These are phyloP conservation scores for Calonectria multiphialidica DNA, from an alignment of 2,329 filamentous ascomycete species.

Conservation along the genomic window DNA sequence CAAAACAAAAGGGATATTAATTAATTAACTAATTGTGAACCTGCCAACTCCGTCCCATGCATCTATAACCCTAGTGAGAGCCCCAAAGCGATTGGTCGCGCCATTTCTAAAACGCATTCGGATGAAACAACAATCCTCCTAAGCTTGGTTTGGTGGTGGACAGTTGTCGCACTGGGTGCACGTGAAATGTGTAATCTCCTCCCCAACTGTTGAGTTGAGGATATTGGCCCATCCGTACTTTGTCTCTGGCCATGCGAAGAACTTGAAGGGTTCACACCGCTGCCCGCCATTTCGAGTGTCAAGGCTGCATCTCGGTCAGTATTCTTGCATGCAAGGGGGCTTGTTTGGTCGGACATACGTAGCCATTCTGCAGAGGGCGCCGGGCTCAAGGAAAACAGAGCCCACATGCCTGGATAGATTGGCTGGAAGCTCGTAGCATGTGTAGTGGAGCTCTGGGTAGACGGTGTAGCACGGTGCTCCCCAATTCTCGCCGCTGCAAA, in stretches of 20 bases:
- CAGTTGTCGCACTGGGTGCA: conserved; percentile 42
- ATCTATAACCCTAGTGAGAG: not conserved
- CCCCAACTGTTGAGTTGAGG: conserved; percentile 30
- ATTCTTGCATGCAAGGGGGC: not conserved
- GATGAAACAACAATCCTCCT: not conserved
- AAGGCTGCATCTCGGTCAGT: conserved; percentile 29
- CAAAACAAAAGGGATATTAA: too few species aligned
- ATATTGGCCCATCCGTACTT: conserved; percentile 35
- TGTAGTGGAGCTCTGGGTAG: conserved; percentile 39
- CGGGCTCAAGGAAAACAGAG: conserved; percentile 41
- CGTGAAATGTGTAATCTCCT: conserved; percentile 41
- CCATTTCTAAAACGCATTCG: not conserved
- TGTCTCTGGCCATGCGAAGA: conserved; percentile 44
- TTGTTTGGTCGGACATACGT: conserved; percentile 24
- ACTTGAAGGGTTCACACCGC: conserved; percentile 22
- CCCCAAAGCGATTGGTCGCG: not conserved
- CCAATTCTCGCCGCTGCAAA: conserved; percentile 43
- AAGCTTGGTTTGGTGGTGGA: conserved; percentile 16
- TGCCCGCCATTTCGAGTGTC: conserved; percentile 20
- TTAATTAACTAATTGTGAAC: not conserved
- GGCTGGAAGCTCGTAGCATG: conserved; percentile 35
- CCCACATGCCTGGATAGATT: conserved; percentile 38
- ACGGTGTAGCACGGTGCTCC: conserved; percentile 39
- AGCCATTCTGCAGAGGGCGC: conserved; percentile 40
- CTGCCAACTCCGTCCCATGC: not conserved